These are phyloP conservation scores for Phaeosphaeria sp. DNA, from an alignment of 2,329 filamentous ascomycete genomes.

Conservation along the genomic window DNA sequence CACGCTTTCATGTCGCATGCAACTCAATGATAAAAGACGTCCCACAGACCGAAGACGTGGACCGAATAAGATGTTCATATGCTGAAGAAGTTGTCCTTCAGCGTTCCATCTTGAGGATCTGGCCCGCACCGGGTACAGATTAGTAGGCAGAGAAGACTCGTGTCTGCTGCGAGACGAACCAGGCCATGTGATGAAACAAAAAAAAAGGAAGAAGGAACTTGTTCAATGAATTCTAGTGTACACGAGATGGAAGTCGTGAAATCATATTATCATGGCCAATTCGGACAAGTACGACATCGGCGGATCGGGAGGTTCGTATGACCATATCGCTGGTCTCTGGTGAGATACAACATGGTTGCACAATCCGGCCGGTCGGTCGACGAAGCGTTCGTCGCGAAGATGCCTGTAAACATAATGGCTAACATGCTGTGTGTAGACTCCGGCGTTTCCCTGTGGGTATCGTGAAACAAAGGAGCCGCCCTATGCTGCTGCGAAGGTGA, in stretches of 20 bases:
- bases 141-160: constrained; percentile 9
- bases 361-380: constrained; percentile 14
- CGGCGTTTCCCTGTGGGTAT: neutral
- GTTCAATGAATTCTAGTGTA: constrained; percentile 29
- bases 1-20: constrained; percentile 31
- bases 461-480: constrained; percentile 5
- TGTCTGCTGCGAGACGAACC: neutral
- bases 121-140: constrained; percentile 35
- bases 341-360: constrained; percentile 20
- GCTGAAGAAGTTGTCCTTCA: neutral
- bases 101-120: constrained; percentile 10
- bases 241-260: constrained; percentile 13
- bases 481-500: constrained; percentile 19
- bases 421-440: constrained; percentile 1
- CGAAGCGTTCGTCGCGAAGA: constrained; percentile 9
- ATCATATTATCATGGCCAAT: constrained; percentile 3
- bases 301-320: constrained; percentile 11
- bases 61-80: neutral
- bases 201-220: constrained; percentile 13
- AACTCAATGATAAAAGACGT: constrained; percentile 48
- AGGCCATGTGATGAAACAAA: constrained; percentile 8
- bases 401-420: neutral
- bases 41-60: constrained; percentile 10
- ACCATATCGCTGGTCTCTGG: constrained; percentile 14
- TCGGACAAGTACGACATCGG: constrained; percentile 11